phyloP scores from a whole-genome alignment of 768 basidiomycete species.

The Fistulinella prunicolor region DNA sequence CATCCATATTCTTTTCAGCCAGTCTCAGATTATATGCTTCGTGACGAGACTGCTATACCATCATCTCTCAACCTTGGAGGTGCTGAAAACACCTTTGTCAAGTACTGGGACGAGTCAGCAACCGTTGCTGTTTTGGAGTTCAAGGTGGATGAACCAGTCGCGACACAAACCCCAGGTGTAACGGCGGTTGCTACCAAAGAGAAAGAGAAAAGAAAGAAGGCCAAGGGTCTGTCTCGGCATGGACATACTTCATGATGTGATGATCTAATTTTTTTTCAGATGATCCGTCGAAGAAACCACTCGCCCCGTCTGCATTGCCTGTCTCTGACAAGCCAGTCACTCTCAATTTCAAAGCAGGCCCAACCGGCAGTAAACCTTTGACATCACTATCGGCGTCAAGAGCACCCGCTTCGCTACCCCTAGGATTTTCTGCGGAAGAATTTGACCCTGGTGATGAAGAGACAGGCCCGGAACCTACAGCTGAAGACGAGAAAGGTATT shows the following conservation, averaged over 20 bases:
- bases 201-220: constrained; percentile 53
- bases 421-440: constrained; percentile 73
- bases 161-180: constrained; percentile 21
- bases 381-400: constrained; percentile 27
- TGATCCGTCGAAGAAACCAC: constrained; percentile 37
- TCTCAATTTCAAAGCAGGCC: constrained; percentile 59
- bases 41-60: constrained; percentile 72
- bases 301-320: constrained; percentile 65
- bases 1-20: constrained; percentile 89
- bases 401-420: constrained; percentile 39
- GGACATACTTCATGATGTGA: background rate
- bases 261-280: constrained; percentile 22
- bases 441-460: constrained; percentile 39
- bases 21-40: constrained; percentile 65
- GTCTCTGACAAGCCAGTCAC: constrained; percentile 81
- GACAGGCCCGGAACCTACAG: constrained; percentile 40
- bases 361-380: constrained; percentile 17
- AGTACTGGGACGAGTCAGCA: constrained; percentile 92
- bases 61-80: constrained; percentile 71
- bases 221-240: constrained; percentile 42
- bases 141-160: constrained; percentile 60
- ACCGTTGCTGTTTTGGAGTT: constrained; percentile 75
- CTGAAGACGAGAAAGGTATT: constrained; percentile 47
- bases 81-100: constrained; percentile 67
- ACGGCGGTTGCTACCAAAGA: constrained; percentile 55